Evolutionary conservation across 164 flowering plant species (phyloP).

Genomic region (Platanus orientalis): DNA sequence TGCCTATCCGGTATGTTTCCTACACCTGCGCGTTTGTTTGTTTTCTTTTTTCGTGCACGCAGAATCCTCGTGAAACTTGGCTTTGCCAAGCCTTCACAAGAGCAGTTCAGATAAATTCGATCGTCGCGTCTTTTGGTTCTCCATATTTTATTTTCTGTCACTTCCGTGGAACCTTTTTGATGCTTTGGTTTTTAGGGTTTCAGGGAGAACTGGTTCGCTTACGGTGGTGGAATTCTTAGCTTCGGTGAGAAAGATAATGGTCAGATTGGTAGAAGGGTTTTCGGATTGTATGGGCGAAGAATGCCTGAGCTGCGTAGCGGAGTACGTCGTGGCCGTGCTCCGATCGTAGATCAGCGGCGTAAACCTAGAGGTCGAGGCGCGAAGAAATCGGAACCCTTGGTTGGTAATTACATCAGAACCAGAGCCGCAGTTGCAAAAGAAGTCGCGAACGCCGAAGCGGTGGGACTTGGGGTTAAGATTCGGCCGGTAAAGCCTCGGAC

Average conservation of each 20-base stretch:
- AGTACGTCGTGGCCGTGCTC: slow-evolving; percentile 52
- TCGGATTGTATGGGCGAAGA: slow-evolving; percentile 51
- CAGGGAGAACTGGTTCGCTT: neutral
- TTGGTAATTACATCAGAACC: slow-evolving; percentile 36
- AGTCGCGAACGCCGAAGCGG: slow-evolving; percentile 21
- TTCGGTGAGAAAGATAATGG: slow-evolving; percentile 37
- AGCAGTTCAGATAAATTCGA: no score
- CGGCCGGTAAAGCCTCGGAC: slow-evolving; percentile 18
- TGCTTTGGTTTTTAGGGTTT: neutral
- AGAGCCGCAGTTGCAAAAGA: slow-evolving; percentile 57
- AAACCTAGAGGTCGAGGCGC: slow-evolving; percentile 14
- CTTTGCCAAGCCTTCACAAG: no score
- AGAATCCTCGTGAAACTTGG: no score
- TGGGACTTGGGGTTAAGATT: slow-evolving; percentile 9
- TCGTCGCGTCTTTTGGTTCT: neutral
- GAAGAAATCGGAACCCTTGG: slow-evolving; percentile 29
- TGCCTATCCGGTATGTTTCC: neutral
- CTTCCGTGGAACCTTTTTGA: neutral
- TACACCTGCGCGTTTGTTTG: no score
- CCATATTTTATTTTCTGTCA: neutral
- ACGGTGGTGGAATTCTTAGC: slow-evolving; percentile 11
- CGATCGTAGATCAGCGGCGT: slow-evolving; percentile 21
- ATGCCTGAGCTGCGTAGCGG: slow-evolving; percentile 80
- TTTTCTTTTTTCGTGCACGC: no score
- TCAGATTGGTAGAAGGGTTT: slow-evolving; percentile 16